Conservation (phyloP, 352 stramenopile species). For the Globisporangium apiculatum region DNA sequence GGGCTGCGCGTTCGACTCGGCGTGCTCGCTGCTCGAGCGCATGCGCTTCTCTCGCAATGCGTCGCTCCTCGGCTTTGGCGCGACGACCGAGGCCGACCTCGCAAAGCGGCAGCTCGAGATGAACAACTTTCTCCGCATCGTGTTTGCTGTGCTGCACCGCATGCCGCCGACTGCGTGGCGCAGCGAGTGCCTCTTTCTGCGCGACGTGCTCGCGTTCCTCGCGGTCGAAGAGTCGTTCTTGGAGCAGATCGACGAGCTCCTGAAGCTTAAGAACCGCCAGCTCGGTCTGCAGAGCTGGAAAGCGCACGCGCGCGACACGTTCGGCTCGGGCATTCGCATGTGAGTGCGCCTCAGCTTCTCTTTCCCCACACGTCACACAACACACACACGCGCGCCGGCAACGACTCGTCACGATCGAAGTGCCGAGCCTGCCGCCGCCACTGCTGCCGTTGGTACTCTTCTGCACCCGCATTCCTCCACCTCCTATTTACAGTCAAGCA, state of each 20-base stretch:
- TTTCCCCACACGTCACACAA: too few relatives aligned
- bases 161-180: conserved; percentile 64
- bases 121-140: conserved; percentile 77
- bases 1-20: conserved; percentile 66
- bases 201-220: conserved; percentile 74
- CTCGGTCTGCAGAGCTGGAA: conserved; percentile 80
- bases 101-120: conserved; percentile 67
- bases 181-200: conserved; percentile 68
- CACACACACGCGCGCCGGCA: too few relatives aligned
- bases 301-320: conserved; percentile 61
- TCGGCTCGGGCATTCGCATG: conserved; percentile 65
- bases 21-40: conserved; percentile 60
- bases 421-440: too few relatives aligned
- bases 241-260: conserved; percentile 56
- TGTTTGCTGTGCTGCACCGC: conserved; percentile 74
- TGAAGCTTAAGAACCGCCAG: conserved; percentile 54
- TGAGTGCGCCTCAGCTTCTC: conserved; percentile 8
- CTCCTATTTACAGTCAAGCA: too few relatives aligned
- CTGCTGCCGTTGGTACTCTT: too few relatives aligned
- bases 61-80: conserved; percentile 55
- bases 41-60: conserved; percentile 62
- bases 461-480: too few relatives aligned
- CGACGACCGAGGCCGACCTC: conserved; percentile 34
- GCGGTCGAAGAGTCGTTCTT: conserved; percentile 72
- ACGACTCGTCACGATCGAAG: too few relatives aligned